A percentile compares a stretch with the other conserved stretches of the same genome.
phyloP scores from a whole-genome alignment of 345 rosid genomes.

The Pugionium dolabratum region DNA sequence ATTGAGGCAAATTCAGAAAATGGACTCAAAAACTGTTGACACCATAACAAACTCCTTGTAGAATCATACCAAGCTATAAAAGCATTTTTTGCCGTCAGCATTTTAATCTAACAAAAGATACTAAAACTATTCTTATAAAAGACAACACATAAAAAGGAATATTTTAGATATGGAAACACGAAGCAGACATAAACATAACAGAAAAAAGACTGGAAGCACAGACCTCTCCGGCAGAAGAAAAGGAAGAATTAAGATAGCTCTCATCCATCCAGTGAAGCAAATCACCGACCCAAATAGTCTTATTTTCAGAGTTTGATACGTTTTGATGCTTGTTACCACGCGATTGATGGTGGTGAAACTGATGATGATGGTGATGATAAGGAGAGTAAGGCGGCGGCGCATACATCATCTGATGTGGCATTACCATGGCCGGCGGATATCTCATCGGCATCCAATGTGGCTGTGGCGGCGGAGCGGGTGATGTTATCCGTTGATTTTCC shows the following conservation, averaged over 20 bases:
- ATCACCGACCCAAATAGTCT: conserved; percentile 92
- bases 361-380: conserved; percentile 47
- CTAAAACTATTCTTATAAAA: too few species aligned
- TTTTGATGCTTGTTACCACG: conserved; percentile 41
- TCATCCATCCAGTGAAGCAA: conserved; percentile 99
- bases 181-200: too few species aligned
- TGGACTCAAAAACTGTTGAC: too few species aligned
- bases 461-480: conserved; percentile 28
- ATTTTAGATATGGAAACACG: not conserved
- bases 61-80: too few species aligned
- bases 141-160: too few species aligned
- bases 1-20: too few species aligned
- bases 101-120: too few species aligned
- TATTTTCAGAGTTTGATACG: conserved; percentile 60
- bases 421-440: conserved; percentile 79
- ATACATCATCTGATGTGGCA: conserved; percentile 84
- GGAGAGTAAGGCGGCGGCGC: conserved; percentile 62
- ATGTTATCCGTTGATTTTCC: conserved; percentile 34
- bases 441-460: conserved; percentile 75
- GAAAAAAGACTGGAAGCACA: not conserved
- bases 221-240: conserved; percentile 78
- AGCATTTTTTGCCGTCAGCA: too few species aligned
- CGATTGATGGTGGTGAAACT: conserved; percentile 19
- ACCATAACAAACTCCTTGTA: too few species aligned
- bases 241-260: conserved; percentile 29